Evolutionary conservation across 768 basidiomycete species (phyloP).

Genomic region (Melanogaster broomeanus): DNA sequence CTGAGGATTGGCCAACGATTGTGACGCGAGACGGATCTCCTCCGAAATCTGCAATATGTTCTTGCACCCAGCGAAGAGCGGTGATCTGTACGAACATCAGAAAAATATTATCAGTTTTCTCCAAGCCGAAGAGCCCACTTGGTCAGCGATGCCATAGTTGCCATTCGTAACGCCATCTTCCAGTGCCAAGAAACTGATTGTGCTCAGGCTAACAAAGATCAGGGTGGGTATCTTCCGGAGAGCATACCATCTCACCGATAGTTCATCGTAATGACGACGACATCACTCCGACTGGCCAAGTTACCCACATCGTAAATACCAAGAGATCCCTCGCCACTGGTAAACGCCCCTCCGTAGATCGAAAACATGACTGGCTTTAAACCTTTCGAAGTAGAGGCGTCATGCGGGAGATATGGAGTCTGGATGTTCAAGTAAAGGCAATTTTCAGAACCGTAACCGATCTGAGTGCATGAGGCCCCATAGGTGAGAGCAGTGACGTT

Average conservation of each 20-base stretch:
- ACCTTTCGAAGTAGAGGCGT: constrained; percentile 4
- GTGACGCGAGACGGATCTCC: constrained; percentile 55
- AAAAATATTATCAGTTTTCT: background rate
- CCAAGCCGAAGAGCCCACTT: background rate
- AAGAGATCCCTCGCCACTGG: constrained; percentile 39
- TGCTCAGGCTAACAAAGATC: constrained; percentile 3
- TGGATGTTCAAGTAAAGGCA: constrained; percentile 51
- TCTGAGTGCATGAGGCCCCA: constrained; percentile 35
- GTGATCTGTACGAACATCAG: constrained; percentile 10
- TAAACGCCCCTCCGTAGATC: constrained; percentile 53
- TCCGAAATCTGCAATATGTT: constrained; percentile 57
- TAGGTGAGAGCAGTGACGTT: constrained; percentile 33
- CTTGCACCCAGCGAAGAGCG: constrained; percentile 47
- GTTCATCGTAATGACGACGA: constrained; percentile 40
- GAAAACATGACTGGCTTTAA: constrained; percentile 50
- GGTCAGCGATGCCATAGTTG: constrained; percentile 12
- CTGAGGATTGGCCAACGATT: constrained; percentile 57
- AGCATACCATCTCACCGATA: constrained; percentile 24
- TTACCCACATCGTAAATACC: constrained; percentile 45
- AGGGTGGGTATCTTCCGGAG: background rate
- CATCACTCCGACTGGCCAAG: constrained; percentile 44
- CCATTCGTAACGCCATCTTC: constrained; percentile 10
- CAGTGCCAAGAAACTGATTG: constrained; percentile 10
- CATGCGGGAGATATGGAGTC: constrained; percentile 39
- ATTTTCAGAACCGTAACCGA: constrained; percentile 38